Conservation (phyloP, 192 early-diverging fungal species). For the Phycomyces blakesleeanus region DNA sequence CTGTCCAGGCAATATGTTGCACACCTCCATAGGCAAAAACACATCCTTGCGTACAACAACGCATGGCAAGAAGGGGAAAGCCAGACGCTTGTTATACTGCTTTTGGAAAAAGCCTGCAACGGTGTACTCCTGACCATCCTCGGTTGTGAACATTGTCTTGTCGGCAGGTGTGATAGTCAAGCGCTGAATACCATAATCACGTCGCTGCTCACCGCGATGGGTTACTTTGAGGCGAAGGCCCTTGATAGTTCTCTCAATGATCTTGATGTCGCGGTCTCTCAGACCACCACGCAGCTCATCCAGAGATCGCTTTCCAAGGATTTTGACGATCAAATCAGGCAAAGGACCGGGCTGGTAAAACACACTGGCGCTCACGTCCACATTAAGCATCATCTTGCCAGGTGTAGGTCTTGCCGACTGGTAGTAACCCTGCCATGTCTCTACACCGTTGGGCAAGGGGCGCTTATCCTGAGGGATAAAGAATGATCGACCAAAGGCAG, state of each 20-base stretch:
- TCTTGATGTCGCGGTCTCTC: constrained; percentile 39
- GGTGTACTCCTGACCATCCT: constrained; percentile 48
- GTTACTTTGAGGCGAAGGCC: constrained; percentile 51
- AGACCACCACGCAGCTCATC: constrained; percentile 50
- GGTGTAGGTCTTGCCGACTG: constrained; percentile 76
- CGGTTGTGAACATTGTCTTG: constrained; percentile 66
- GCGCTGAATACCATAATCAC: constrained; percentile 71
- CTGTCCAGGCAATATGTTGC: constrained; percentile 79
- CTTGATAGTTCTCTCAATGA: constrained; percentile 50
- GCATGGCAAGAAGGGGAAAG: constrained; percentile 79
- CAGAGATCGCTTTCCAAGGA: constrained; percentile 50
- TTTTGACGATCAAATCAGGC: constrained; percentile 63
- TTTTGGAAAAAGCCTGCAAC: constrained; percentile 78
- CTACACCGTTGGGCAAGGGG: constrained; percentile 64
- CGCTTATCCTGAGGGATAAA: constrained; percentile 68
- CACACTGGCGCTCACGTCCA: constrained; percentile 67
- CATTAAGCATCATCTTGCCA: constrained; percentile 73
- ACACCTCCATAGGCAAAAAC: constrained; percentile 91
- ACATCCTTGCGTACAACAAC: constrained; percentile 67
- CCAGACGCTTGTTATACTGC: constrained; percentile 67
- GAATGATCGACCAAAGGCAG: constrained; percentile 85
- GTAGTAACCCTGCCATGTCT: constrained; percentile 93
- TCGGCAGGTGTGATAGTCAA: constrained; percentile 64
- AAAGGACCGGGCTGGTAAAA: constrained; percentile 68
- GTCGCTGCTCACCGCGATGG: constrained; percentile 62